Evolutionary conservation across 169 alveolate genomes (phyloP).

Genomic region (Besnoitia besnoiti): DNA sequence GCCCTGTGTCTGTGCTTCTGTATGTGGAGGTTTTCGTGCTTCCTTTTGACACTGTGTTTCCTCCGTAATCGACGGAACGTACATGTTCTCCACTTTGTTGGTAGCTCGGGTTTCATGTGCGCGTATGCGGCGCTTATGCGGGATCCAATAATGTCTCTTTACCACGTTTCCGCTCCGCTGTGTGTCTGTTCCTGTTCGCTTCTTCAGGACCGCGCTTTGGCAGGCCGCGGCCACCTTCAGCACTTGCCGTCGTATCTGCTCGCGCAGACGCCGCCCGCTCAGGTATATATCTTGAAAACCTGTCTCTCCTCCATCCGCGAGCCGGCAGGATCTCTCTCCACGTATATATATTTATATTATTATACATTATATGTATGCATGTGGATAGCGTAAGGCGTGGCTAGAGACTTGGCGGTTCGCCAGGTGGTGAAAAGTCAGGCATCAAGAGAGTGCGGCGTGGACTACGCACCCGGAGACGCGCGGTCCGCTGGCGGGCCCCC

Average conservation of each 20-base stretch:
- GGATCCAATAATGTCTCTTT: too few species aligned
- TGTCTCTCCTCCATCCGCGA: background rate
- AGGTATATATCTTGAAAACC: background rate
- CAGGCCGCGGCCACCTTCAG: slow-evolving; percentile 46
- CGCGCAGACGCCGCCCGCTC: slow-evolving; percentile 43
- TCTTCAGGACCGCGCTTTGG: slow-evolving; percentile 26
- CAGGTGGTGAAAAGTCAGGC: too few species aligned
- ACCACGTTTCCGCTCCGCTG: too few species aligned
- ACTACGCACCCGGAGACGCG: too few species aligned
- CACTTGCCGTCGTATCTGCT: slow-evolving; percentile 57
- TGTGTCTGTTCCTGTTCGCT: background rate
- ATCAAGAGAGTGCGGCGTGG: too few species aligned
- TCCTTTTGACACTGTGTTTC: too few species aligned
- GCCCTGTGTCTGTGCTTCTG: background rate
- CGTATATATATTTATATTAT: background rate
- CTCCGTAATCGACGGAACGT: too few species aligned
- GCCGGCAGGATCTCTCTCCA: background rate
- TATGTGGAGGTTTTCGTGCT: background rate
- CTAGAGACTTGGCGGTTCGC: too few species aligned
- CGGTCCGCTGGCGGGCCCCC: too few species aligned
- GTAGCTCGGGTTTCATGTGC: background rate
- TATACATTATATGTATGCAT: background rate
- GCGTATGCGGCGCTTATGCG: too few species aligned
- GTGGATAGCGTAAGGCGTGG: too few species aligned
- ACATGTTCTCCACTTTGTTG: background rate